Base-by-base conservation (phyloP, 2,329 filamentous ascomycete species). In the Calycina marina region DNA sequence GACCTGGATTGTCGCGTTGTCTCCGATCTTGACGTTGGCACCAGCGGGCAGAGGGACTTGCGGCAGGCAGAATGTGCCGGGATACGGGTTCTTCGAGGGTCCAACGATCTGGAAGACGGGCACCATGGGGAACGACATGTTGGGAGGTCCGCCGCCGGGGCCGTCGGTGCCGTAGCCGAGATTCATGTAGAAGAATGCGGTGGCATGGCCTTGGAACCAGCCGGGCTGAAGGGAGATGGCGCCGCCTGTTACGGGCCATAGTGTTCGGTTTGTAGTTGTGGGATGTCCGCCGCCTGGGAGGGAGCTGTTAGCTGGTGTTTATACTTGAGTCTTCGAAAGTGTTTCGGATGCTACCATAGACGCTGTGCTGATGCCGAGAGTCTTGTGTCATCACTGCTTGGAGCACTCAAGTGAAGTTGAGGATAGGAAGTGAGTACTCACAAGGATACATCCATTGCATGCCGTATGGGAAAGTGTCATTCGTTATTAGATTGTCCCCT, bases 221-320 rank as follows among this genome's bases (percentile, higher is more conserved):
- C 88, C 90, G 0, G 90, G 90, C 52, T 96, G 88, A 48, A 94
- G 68, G 30, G 84, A 70, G 39, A 98, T 51, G n/a, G 85, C 84
- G 40, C 90, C 90, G 45, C 90, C 90, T 17, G 61, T 71, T 30
- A 84, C 67, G 11, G 90, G 86, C 90, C 90, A 96, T 60, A 78
- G 82, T 10, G 90, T 93, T 40, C 88, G 75, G 60, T 98, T 96
- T 27, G 58, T 66, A 0, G 82, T 80, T 22, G 72, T 69, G 28
- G 65, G 63, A 61, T 88, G 74, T 40, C 90, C 90, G 37, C 90
- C 90, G 54, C 88, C 88, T 94, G 48, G 18, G 20, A 28, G 24
- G 22, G 14, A 17, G 11, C 15, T 12, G 20, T n/a, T n/a, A n/a
- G n/a, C n/a, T 36, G 24, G 45, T 39, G 38, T 35, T 24, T 28